Percentiles rank a stretch among this genome's conserved stretches.
These are phyloP conservation scores for Alternaria novae-zelandiae DNA, from an alignment of 2,329 filamentous ascomycete species.

Conservation along the genomic window DNA sequence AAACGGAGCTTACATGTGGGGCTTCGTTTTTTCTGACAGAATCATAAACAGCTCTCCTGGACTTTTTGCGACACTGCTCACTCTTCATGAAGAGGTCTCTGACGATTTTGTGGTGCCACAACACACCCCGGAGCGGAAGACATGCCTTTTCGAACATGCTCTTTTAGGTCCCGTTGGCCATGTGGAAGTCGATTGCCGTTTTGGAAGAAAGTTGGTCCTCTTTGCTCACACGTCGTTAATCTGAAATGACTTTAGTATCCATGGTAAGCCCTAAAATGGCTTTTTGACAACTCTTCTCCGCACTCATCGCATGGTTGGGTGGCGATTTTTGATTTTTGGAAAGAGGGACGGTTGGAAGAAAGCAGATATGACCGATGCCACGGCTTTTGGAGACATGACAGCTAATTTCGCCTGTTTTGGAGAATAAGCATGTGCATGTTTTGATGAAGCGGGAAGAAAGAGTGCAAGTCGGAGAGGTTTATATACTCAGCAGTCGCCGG, in stretches of 20 bases:
- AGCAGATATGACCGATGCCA: accelerated
- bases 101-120: neutral
- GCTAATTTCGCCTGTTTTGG: neutral
- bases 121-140: neutral
- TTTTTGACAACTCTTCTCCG: neutral
- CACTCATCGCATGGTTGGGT: neutral
- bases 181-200: neutral
- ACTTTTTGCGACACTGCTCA: neutral
- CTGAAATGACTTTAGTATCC: neutral
- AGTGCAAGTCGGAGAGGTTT: neutral
- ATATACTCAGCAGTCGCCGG: neutral
- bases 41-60: neutral
- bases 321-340: neutral
- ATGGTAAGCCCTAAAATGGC: neutral
- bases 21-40: neutral
- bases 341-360: neutral
- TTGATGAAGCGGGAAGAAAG: neutral
- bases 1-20: neutral
- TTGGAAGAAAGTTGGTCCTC: neutral
- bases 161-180: neutral
- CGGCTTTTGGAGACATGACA: accelerated
- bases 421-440: neutral
- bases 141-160: neutral
- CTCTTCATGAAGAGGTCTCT: neutral
- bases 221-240: too few species aligned